A percentile compares a stretch with the other conserved stretches of the same genome.
Conservation (phyloP, 257 asterid species). For the Jacaranda copaia region DNA sequence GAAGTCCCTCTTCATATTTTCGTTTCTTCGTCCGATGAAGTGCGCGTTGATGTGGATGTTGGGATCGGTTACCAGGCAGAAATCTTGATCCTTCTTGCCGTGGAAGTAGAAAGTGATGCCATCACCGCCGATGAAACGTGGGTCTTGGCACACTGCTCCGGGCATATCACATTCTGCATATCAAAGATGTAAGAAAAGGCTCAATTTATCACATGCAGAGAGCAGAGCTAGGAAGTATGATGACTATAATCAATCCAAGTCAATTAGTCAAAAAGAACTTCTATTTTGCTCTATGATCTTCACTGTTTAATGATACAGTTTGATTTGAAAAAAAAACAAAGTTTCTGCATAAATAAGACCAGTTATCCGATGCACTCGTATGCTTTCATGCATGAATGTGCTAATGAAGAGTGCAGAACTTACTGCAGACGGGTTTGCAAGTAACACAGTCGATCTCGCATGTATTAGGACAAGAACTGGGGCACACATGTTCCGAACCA, state of each 20-base stretch:
- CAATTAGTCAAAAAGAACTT: no score
- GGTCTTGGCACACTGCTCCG: conserved; percentile 82
- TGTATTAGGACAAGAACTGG: conserved; percentile 48
- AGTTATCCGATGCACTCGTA: neutral
- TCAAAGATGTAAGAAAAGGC: neutral
- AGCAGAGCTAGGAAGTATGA: no score
- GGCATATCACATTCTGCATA: conserved; percentile 64
- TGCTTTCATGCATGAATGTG: neutral
- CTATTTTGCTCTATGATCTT: no score
- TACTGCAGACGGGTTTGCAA: conserved; percentile 73
- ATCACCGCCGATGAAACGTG: conserved; percentile 79
- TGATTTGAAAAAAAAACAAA: no score
- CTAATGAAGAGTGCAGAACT: conserved; percentile 26
- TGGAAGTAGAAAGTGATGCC: conserved; percentile 80
- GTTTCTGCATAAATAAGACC: no score
- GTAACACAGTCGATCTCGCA: conserved; percentile 63
- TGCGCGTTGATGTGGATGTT: conserved; percentile 70
- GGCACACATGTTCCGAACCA: conserved; percentile 52
- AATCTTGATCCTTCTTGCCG: conserved; percentile 58
- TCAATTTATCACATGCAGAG: neutral
- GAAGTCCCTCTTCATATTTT: conserved; percentile 58
- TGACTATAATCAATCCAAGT: no score
- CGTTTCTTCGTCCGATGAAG: conserved; percentile 60
- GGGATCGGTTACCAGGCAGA: conserved; percentile 62
- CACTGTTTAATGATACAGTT: neutral